phyloP scores from a whole-genome alignment of 73 alveolate species.

The Paraurostyla sp. region DNA sequence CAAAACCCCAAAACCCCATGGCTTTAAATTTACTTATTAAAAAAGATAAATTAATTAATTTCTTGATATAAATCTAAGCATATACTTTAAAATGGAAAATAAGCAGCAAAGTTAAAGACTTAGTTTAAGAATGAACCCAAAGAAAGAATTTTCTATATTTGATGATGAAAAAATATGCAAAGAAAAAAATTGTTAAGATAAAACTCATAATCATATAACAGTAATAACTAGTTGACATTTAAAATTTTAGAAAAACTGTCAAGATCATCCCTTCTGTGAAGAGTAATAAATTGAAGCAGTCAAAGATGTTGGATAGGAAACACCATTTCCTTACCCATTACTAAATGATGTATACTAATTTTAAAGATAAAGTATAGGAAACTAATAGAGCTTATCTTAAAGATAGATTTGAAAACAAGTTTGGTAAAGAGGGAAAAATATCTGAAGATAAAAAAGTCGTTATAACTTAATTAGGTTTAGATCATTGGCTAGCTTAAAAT shows the following conservation, averaged over 20 bases:
- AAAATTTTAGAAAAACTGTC: not conserved
- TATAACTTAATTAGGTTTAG: conserved; percentile 28
- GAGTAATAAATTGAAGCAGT: not conserved
- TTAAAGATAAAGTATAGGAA: conserved; percentile 14
- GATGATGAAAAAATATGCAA: not conserved
- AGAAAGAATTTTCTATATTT: conserved; percentile 22
- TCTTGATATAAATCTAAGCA: no score
- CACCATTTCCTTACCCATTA: conserved; percentile 44
- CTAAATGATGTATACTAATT: not conserved
- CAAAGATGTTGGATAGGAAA: conserved; percentile 15
- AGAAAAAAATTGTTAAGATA: not conserved
- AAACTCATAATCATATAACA: not conserved
- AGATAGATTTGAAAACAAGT: conserved; percentile 5
- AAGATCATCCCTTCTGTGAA: not conserved
- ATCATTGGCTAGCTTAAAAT: conserved; percentile 57
- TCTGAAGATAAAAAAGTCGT: conserved; percentile 31
- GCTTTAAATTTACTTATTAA: no score
- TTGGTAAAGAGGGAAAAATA: conserved; percentile 5
- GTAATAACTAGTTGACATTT: not conserved
- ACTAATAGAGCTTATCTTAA: not conserved
- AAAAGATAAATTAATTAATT: no score
- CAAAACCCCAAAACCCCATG: no score
- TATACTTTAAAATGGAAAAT: no score
- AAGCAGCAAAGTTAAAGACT: no score
- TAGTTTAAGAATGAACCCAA: no score